Conservation (phyloP, 768 basidiomycete species). For the Termitomyces sp. region DNA sequence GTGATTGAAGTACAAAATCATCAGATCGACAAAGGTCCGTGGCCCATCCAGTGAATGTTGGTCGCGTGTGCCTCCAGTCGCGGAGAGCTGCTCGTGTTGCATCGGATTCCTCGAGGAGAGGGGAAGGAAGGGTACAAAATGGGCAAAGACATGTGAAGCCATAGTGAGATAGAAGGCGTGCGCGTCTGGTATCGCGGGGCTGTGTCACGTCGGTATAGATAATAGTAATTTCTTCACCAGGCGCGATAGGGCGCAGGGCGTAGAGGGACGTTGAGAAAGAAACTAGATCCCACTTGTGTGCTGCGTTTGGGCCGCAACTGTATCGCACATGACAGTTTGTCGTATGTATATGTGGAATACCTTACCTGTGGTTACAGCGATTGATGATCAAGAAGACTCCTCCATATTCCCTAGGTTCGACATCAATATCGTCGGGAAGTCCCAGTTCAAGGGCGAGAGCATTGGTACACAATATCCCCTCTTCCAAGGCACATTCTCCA, state of each 20-base stretch:
- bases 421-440: slow-evolving; percentile 18
- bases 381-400: slow-evolving; percentile 36
- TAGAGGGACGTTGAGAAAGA: slow-evolving; percentile 34
- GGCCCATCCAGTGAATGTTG: slow-evolving; percentile 33
- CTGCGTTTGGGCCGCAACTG: slow-evolving; percentile 41
- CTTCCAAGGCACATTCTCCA: slow-evolving; percentile 28
- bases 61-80: slow-evolving; percentile 12
- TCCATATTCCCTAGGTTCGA: slow-evolving; percentile 28
- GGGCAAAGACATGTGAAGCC: slow-evolving; percentile 35
- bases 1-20: slow-evolving; percentile 31
- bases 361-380: slow-evolving; percentile 39
- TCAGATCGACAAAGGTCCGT: slow-evolving; percentile 34
- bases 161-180: slow-evolving; percentile 30
- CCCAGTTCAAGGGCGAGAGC: slow-evolving; percentile 29
- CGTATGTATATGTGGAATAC: background rate
- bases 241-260: slow-evolving; percentile 30
- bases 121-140: slow-evolving; percentile 24
- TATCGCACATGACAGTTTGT: background rate
- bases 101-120: slow-evolving; percentile 6
- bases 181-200: slow-evolving; percentile 25
- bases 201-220: slow-evolving; percentile 37
- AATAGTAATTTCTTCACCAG: slow-evolving; percentile 39
- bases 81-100: slow-evolving; percentile 7
- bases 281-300: slow-evolving; percentile 33
- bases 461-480: slow-evolving; percentile 40